Evolutionary conservation across 768 basidiomycete genomes (phyloP).

Genomic region (Megacollybia marginata): DNA sequence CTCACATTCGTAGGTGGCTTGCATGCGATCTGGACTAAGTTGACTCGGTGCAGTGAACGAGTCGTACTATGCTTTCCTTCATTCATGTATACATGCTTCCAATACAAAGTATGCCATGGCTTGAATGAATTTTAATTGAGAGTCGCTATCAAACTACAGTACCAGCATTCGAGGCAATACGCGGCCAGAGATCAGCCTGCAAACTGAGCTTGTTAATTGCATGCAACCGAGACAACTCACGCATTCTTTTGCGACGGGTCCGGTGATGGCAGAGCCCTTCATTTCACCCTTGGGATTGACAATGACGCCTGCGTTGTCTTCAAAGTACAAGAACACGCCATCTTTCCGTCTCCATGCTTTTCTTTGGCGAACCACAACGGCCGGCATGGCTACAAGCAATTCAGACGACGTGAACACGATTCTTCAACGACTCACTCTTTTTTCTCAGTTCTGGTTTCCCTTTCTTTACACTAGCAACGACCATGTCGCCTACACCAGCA

Average conservation of each 20-base stretch:
- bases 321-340: conserved; percentile 98
- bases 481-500: conserved; percentile 92
- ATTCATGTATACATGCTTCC: no score
- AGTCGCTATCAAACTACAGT: conserved; percentile 75
- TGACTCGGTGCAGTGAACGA: no score
- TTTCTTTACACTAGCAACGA: conserved; percentile 97
- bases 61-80: no score
- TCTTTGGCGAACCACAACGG: conserved; percentile 93
- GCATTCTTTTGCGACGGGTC: conserved; percentile 99
- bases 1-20: conserved; percentile 76
- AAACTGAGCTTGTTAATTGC: conserved; percentile 1
- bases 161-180: conserved; percentile 98
- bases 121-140: no score
- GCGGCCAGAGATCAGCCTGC: conserved; percentile 96
- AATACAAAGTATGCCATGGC: no score
- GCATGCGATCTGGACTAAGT: not conserved
- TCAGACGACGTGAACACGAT: not conserved
- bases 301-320: conserved; percentile 96
- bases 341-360: conserved; percentile 98
- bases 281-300: conserved; percentile 99
- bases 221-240: conserved; percentile 38
- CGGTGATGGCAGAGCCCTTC: conserved; percentile 97
- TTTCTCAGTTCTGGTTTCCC: conserved; percentile 99
- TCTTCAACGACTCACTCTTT: conserved; percentile 71
- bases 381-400: conserved; percentile 78